phyloP scores from a whole-genome alignment of 305 asterid species.

The Striga hermonthica region DNA sequence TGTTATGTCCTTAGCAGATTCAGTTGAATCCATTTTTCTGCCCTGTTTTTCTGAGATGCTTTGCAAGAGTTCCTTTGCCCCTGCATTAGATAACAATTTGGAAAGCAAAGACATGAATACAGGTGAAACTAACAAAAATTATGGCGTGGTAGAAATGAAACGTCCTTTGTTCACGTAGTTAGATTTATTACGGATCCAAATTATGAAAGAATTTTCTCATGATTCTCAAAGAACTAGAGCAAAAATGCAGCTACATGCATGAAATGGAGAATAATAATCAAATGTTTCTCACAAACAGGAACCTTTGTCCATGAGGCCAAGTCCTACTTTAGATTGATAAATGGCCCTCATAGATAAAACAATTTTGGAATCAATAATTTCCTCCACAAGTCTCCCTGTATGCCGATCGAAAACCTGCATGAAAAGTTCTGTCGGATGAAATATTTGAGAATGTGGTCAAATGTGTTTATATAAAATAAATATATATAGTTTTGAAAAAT shows the following conservation, averaged over 20 bases:
- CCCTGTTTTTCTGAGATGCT: conserved; percentile 96
- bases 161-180: neutral
- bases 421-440: conserved; percentile 19
- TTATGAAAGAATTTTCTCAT: conserved; percentile 21
- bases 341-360: conserved; percentile 93
- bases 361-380: conserved; percentile 89
- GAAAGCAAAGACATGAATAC: conserved; percentile 21
- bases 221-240: neutral
- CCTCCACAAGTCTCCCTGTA: conserved; percentile 90
- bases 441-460: conserved; percentile 18
- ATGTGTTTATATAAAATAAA: conserved; percentile 24
- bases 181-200: conserved; percentile 12
- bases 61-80: conserved; percentile 89
- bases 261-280: conserved; percentile 21
- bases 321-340: conserved; percentile 89
- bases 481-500: conserved; percentile 1
- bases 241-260: conserved; percentile 12
- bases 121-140: conserved; percentile 14
- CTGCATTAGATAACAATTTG: conserved; percentile 47
- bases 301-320: conserved; percentile 97
- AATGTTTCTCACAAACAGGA: conserved; percentile 21
- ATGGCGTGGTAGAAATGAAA: conserved; percentile 16
- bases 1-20: conserved; percentile 79
- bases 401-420: conserved; percentile 86
- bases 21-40: conserved; percentile 78